These are phyloP conservation scores for Rhodotorula toruloides DNA, from an alignment of 768 basidiomycete genomes.

Conservation along the genomic window DNA sequence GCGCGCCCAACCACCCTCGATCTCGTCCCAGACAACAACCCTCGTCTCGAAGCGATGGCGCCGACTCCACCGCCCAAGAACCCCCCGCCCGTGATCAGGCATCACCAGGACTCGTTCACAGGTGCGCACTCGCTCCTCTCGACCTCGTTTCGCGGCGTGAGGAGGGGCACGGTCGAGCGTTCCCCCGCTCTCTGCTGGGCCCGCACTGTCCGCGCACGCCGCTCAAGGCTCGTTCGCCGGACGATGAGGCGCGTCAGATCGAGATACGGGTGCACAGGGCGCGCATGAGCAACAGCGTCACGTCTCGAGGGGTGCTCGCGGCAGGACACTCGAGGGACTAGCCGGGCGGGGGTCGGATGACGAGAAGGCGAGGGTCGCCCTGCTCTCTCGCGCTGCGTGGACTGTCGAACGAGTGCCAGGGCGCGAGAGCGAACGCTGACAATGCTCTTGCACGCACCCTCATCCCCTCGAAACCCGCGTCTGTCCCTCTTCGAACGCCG, in stretches of 20 bases:
- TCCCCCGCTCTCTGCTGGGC: no score
- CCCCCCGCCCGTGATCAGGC: conserved; percentile 11
- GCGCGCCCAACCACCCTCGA: no score
- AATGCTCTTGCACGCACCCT: not conserved
- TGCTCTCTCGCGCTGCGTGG: not conserved
- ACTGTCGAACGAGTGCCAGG: no score
- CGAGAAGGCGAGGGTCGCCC: not conserved
- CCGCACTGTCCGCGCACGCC: no score
- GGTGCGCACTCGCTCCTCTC: conserved; percentile 12
- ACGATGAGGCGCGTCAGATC: not conserved
- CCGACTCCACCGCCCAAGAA: conserved; percentile 20
- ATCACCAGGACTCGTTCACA: conserved; percentile 30
- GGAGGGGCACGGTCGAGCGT: no score
- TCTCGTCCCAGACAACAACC: not conserved
- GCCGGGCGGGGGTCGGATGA: not conserved
- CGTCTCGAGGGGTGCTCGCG: no score
- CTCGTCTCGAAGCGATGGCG: not conserved
- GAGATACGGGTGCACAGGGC: not conserved
- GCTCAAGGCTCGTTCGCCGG: no score
- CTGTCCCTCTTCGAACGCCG: not conserved
- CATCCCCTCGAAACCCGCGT: not conserved
- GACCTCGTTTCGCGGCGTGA: not conserved
- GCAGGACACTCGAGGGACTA: not conserved
- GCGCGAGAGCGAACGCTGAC: not conserved
- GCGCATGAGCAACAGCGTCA: no score